These are phyloP conservation scores for Komagataella kurtzmanii DNA, from an alignment of 805 yeast genomes.

Conservation along the genomic window DNA sequence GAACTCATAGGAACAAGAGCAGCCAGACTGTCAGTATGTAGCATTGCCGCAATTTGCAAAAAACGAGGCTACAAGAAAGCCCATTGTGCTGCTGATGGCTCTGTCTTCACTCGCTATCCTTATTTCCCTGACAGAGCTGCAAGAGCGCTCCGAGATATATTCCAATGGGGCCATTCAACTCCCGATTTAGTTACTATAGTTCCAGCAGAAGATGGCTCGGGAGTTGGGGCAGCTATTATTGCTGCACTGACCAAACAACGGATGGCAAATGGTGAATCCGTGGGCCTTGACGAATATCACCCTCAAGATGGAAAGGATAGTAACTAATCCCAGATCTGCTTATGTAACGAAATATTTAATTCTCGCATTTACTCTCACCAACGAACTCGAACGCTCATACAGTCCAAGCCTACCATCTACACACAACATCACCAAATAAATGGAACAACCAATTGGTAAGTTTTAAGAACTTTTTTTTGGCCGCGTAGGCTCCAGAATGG, in stretches of 20 bases:
- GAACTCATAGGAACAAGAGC: conserved; percentile 87
- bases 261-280: conserved; percentile 53
- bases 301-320: neutral
- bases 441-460: conserved; percentile 18
- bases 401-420: neutral
- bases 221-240: conserved; percentile 97
- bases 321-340: neutral
- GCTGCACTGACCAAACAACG: conserved; percentile 89
- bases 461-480: neutral
- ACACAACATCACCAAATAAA: neutral
- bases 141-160: conserved; percentile 75
- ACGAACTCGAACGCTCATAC: neutral
- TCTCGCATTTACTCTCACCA: neutral
- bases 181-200: conserved; percentile 33
- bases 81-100: conserved; percentile 95
- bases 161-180: conserved; percentile 46
- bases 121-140: conserved; percentile 85
- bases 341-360: neutral
- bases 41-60: conserved; percentile 86
- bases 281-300: conserved; percentile 28
- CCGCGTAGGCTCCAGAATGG: neutral
- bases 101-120: conserved; percentile 90
- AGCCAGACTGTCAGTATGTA: conserved; percentile 86
- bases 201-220: conserved; percentile 96
- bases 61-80: conserved; percentile 69